Percentiles rank a stretch among this genome's conserved stretches.
Evolutionary conservation across 2,329 filamentous ascomycete species (phyloP).

Genomic region (Fusarium bulbicola): DNA sequence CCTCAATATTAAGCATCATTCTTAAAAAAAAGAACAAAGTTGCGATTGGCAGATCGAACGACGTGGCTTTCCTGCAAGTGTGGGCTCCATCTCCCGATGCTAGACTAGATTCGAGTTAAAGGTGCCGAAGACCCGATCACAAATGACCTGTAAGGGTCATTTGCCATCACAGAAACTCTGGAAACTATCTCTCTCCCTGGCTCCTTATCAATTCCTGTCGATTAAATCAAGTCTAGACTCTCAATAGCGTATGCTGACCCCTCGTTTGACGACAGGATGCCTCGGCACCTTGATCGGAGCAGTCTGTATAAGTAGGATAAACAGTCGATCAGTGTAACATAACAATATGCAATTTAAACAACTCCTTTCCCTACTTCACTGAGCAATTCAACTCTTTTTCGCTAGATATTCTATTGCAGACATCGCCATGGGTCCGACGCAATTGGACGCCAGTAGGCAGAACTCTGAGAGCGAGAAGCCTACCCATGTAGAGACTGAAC

Average conservation of each 20-base stretch:
- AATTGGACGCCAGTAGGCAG: not conserved
- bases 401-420: fast-evolving
- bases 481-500: not conserved
- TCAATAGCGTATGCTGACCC: not conserved
- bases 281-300: not conserved
- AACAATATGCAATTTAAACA: fast-evolving
- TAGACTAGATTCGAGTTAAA: not conserved
- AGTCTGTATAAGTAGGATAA: not conserved
- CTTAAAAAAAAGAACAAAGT: not conserved
- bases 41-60: not conserved
- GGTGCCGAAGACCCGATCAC: not conserved
- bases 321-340: not conserved
- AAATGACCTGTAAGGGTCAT: not conserved
- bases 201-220: not conserved
- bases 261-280: not conserved
- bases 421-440: not conserved
- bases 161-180: not conserved
- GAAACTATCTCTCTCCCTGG: not conserved
- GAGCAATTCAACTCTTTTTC: fast-evolving
- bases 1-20: not conserved
- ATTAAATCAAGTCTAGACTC: not conserved
- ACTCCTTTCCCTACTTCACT: fast-evolving
- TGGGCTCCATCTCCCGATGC: not conserved
- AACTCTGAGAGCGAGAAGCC: not conserved
- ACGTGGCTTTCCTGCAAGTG: not conserved